phyloP scores from a whole-genome alignment of 352 stramenopile species.

The Phytophthora cryptogea region DNA sequence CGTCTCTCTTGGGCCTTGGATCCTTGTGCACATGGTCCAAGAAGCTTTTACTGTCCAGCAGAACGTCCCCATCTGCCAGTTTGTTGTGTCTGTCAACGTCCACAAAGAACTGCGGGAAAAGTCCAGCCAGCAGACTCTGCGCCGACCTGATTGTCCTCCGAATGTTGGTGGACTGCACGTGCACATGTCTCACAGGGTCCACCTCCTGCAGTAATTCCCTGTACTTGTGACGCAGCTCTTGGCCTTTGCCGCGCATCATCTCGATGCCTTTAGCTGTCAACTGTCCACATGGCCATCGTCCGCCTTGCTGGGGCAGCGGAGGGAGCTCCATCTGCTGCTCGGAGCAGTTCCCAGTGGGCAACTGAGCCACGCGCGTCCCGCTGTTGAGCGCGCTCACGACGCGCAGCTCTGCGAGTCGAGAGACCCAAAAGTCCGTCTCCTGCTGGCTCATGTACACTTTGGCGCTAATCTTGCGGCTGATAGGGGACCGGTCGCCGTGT shows the following conservation, averaged over 20 bases:
- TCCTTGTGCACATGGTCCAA: constrained; percentile 15
- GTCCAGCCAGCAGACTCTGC: constrained; percentile 66
- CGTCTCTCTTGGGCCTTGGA: constrained; percentile 7
- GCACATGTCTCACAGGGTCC: constrained; percentile 47
- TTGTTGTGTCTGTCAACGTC: constrained; percentile 18
- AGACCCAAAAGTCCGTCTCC: constrained; percentile 71
- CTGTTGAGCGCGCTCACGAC: constrained; percentile 53
- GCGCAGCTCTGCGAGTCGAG: constrained; percentile 45
- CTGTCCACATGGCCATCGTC: constrained; percentile 74
- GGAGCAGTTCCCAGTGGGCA: constrained; percentile 5
- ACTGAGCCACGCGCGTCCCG: constrained; percentile 45
- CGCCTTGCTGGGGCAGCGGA: constrained; percentile 55
- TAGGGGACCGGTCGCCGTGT: constrained; percentile 79
- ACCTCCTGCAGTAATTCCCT: constrained; percentile 34
- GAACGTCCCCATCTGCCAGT: constrained; percentile 5
- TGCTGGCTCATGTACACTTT: constrained; percentile 46
- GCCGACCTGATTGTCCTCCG: constrained; percentile 70
- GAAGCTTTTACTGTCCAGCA: constrained; percentile 22
- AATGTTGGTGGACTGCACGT: constrained; percentile 84
- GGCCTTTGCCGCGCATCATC: constrained; percentile 66
- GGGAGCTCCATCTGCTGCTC: constrained; percentile 22
- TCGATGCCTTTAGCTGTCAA: constrained; percentile 67
- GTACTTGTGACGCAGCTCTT: constrained; percentile 50
- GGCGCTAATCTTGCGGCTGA: constrained; percentile 55
- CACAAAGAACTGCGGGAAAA: constrained; percentile 63